A percentile compares a stretch with the other conserved stretches of the same genome.
phyloP scores from a whole-genome alignment of 192 early-diverging fungal species.

The Podila epicladia region DNA sequence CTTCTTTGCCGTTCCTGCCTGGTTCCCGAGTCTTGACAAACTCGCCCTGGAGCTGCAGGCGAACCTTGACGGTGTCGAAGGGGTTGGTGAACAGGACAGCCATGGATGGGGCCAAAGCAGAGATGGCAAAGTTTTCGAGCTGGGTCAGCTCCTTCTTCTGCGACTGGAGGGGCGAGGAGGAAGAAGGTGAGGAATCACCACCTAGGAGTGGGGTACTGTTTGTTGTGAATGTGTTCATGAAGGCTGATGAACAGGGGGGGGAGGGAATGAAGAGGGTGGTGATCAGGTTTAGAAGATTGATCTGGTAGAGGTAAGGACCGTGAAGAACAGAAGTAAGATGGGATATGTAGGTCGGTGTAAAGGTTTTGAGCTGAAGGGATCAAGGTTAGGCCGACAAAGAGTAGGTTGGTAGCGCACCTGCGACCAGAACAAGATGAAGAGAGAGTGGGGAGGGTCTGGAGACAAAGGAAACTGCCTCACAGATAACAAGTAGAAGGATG shows the following conservation, averaged over 20 bases:
- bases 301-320: background rate
- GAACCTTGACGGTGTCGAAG: slow-evolving; percentile 82
- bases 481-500: slow-evolving; percentile 1
- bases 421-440: background rate
- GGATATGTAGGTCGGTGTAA: background rate
- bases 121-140: slow-evolving; percentile 70
- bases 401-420: background rate
- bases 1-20: slow-evolving; percentile 44
- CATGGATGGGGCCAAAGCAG: slow-evolving; percentile 69
- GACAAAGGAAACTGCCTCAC: background rate
- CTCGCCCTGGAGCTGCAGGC: slow-evolving; percentile 76
- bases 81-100: slow-evolving; percentile 83
- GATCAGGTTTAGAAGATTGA: background rate
- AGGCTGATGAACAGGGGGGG: background rate
- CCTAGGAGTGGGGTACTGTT: slow-evolving; percentile 47
- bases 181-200: slow-evolving; percentile 10
- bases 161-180: background rate
- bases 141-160: slow-evolving; percentile 46
- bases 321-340: background rate
- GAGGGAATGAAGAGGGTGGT: background rate
- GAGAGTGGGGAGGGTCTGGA: background rate
- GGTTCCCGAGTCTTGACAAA: slow-evolving; percentile 49
- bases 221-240: slow-evolving; percentile 51
- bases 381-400: background rate
- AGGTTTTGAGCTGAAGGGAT: background rate